phyloP scores from a whole-genome alignment of 1,139 yeast genomes.

The Candida freyschussii region DNA sequence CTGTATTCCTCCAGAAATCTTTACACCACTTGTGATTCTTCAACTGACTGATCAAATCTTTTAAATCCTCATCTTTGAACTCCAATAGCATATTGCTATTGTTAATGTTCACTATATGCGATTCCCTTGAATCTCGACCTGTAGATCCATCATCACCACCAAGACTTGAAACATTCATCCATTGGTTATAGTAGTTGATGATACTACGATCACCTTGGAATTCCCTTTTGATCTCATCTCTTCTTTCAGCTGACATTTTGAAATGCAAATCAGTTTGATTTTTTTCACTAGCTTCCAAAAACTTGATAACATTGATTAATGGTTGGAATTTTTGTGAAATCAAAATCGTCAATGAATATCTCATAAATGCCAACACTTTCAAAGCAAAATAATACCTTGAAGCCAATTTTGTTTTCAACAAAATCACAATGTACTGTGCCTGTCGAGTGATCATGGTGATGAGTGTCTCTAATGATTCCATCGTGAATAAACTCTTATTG shows the following conservation, averaged over 20 bases:
- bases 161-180: constrained; percentile 15
- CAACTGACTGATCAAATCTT: not conserved
- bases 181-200: constrained; percentile 8
- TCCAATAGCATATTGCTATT: constrained; percentile 11
- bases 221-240: constrained; percentile 13
- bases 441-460: constrained; percentile 2
- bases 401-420: constrained; percentile 11
- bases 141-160: constrained; percentile 1
- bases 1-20: not conserved
- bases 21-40: constrained; percentile 5
- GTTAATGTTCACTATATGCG: constrained; percentile 8
- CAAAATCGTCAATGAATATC: constrained; percentile 8
- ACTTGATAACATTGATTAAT: constrained; percentile 15
- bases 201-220: constrained; percentile 12
- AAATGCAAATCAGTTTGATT: constrained; percentile 4
- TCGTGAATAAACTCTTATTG: not conserved
- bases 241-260: constrained; percentile 3
- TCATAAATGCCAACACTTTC: constrained; percentile 9
- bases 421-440: constrained; percentile 6
- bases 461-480: constrained; percentile 4
- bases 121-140: constrained; percentile 3
- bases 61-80: constrained; percentile 7
- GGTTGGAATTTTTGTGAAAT: constrained; percentile 11
- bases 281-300: constrained; percentile 13
- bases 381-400: constrained; percentile 12